Evolutionary conservation across 371 early-diverging fungal species (phyloP), one percentile per base, ranked within the genome.

Genomic region (Thermomucor indicae-seudaticae): DNA sequence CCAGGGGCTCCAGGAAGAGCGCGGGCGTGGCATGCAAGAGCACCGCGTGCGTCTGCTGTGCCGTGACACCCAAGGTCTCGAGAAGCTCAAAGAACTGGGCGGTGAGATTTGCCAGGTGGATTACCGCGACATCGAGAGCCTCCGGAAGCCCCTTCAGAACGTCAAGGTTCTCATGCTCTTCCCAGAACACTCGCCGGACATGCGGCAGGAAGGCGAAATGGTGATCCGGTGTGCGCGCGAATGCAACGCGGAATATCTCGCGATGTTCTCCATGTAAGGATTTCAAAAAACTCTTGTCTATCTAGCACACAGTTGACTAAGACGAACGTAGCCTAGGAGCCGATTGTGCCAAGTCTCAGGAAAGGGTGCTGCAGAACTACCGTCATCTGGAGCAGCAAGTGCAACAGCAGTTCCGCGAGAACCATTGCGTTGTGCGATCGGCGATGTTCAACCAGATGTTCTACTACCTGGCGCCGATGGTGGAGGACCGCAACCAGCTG

Each of bases 241-340:
- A 23, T 19, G 55, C 23, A 51, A 59, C 1, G 59, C 67, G 17
- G 52, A 69, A 14, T 53, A 62, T 30, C 1, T 73, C 17, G 46
- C 42, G 16, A 39, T 73, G 55, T 31, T 67, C 37, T 73, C 73
- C 8, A 25, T 56, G 72, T 72, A 65, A 54, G 65, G 34, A 27
- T 31, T 20, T 45, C 27, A 43, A n/a, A 19, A 1, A 31, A 30
- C 16, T 46, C n/a, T n/a, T n/a, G 34, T 31, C 5, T 17, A 42
- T 4, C 14, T 8, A 42, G 14, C 3, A 42, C 4, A 42, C 19
- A 14, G 19, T 5, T 19, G 14, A 11, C 7, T 37, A 16, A 16
- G 37, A 37, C 23, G 40, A 12, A 40, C 19, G 6, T 47, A 47
- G 47, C 23, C 12, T 47, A 10, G 7, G 35, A 16, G 47, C 30